Base-by-base conservation (phyloP, 2,329 filamentous ascomycete genomes). In the Parastagonospora nodorum region DNA sequence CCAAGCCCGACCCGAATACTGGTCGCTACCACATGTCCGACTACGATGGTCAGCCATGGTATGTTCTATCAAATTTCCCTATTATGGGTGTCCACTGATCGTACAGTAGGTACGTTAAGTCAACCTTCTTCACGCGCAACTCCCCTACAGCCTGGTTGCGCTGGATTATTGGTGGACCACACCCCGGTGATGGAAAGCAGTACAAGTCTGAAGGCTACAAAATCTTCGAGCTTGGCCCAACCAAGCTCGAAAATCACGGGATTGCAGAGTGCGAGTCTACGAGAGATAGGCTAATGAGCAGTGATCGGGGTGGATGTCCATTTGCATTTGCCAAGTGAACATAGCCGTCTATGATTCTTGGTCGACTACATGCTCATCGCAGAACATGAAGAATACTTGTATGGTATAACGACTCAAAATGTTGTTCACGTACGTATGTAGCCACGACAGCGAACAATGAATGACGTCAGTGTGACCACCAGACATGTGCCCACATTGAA, bases 141-240 rank as follows among this genome's bases (percentile, higher is more conserved):
- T 53, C 57, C 2, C 64, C 50, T 0, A 29, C 46, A 4, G 45
- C 60, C 2, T 66, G 60, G 57, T 32, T 63, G 2, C 56, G 59
- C 79, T 27, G 87, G 82, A 0, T 69, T 82, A 35, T 84, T 80
- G 83, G 84, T 80, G 61, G 82, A 83, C 51, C 90, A 82, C 84
- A 84, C 83, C 2, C 85, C 19, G 19, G 19, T 80, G 51, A 85
- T 80, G 51, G 85, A 80, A 77, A 78, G 74, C 27, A 76, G 30
- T 78, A 74, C 53, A 82, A 77, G 51, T 78, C 81, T 0, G 62
- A 77, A 43, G 83, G 83, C 0, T 87, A 84, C 59, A 58, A 77
- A 2, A 79, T 84, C 38, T 75, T 80, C 15, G 84, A 90, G 42
- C 69, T 90, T 14, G 88, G 88, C 0, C 89, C 88, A 0, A 75